These are phyloP conservation scores for Podospora anserina DNA, from an alignment of 495 filamentous ascomycete genomes.

Conservation along the genomic window DNA sequence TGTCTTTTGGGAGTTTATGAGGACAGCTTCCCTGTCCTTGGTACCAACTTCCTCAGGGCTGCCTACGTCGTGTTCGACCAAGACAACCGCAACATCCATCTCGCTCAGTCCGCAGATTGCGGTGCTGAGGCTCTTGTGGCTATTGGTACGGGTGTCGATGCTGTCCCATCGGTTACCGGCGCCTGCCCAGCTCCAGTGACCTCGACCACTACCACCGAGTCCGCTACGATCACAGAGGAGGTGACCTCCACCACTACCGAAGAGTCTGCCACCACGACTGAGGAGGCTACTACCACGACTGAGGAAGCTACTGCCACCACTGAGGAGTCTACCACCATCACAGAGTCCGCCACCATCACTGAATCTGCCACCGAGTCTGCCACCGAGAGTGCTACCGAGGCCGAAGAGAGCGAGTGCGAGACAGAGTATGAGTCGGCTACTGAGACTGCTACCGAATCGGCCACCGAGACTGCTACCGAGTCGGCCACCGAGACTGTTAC, in stretches of 20 bases:
- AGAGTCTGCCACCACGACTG: not conserved
- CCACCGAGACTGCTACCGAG: conserved; percentile 20
- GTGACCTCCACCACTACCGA: conserved; percentile 1
- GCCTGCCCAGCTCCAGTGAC: conserved; percentile 12
- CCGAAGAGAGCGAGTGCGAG: not conserved
- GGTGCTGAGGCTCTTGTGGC: conserved; percentile 26
- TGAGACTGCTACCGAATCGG: conserved; percentile 1
- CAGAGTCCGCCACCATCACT: conserved; percentile 23
- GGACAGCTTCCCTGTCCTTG: conserved; percentile 60
- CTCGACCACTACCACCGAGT: conserved; percentile 6
- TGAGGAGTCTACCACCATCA: conserved; percentile 1
- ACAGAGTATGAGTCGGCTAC: not conserved
- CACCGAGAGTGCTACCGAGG: conserved; percentile 1
- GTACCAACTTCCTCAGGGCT: conserved; percentile 90
- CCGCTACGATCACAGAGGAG: not conserved
- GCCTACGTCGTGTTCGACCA: conserved; percentile 96
- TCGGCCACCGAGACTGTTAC: conserved; percentile 12
- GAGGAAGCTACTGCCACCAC: not conserved
- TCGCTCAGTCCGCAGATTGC: conserved; percentile 58
- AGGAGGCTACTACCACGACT: not conserved
- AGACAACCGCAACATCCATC: conserved; percentile 76
- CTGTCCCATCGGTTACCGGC: conserved; percentile 20
- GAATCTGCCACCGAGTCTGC: conserved; percentile 7
- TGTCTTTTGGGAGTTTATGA: conserved; percentile 50
- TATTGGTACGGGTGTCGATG: conserved; percentile 23